Conservation (phyloP, 1,139 yeast genomes). For the Wickerhamomyces sp. region DNA sequence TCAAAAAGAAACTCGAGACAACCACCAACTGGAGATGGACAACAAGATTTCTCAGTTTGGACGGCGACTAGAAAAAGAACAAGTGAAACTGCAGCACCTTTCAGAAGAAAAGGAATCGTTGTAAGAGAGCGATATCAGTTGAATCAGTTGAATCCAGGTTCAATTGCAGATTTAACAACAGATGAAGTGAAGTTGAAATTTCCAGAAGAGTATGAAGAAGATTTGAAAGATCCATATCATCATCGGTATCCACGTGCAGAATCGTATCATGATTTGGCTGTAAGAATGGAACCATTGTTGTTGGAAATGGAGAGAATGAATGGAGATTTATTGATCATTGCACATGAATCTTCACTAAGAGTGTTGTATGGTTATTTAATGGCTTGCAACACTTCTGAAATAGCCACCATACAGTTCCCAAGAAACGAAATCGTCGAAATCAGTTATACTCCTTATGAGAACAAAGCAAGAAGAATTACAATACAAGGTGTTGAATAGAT, state of each 20-base stretch:
- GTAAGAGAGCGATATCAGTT: conserved; percentile 76
- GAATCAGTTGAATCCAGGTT: conserved; percentile 90
- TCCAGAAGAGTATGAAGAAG: conserved; percentile 68
- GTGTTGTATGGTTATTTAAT: conserved; percentile 91
- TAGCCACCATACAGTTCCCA: conserved; percentile 73
- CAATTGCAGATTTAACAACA: conserved; percentile 60
- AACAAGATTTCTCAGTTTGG: conserved; percentile 66
- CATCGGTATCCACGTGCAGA: conserved; percentile 90
- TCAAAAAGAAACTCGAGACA: conserved; percentile 21
- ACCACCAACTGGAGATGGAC: conserved; percentile 30
- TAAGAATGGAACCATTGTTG: conserved; percentile 87
- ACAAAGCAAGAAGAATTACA: conserved; percentile 55
- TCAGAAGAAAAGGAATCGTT: conserved; percentile 53
- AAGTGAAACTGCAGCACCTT: conserved; percentile 67
- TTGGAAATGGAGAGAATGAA: conserved; percentile 90
- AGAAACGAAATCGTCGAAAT: conserved; percentile 82
- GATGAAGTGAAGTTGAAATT: conserved; percentile 53
- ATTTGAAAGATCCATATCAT: conserved; percentile 78
- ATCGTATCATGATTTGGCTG: conserved; percentile 92
- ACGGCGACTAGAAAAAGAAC: conserved; percentile 87
- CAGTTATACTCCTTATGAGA: conserved; percentile 82
- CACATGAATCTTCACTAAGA: conserved; percentile 85
- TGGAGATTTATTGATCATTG: conserved; percentile 83
- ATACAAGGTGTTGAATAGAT: conserved; percentile 28
- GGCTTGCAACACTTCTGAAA: conserved; percentile 86